Conservation (phyloP, 176 grass and related monocot genomes). For the Raddia guianensis region DNA sequence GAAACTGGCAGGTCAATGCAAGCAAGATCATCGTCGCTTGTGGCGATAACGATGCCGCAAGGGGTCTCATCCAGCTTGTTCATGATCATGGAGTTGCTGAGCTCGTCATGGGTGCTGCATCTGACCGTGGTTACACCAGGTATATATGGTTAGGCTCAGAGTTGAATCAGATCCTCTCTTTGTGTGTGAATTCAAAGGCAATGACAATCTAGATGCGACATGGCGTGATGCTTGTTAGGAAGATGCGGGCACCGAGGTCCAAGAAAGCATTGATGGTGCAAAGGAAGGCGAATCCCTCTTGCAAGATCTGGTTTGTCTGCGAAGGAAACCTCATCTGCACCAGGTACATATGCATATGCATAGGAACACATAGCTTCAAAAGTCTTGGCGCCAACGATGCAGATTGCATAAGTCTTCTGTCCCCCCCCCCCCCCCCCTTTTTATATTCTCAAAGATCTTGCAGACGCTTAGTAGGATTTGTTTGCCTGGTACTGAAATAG, state of each 20-base stretch:
- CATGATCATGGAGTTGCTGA: constrained; percentile 54
- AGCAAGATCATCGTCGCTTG: constrained; percentile 59
- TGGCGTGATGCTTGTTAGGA: constrained; percentile 50
- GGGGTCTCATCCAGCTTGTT: constrained; percentile 61
- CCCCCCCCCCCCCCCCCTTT: background rate
- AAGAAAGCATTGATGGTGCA: constrained; percentile 69
- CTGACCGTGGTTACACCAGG: constrained; percentile 65
- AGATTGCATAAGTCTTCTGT: background rate
- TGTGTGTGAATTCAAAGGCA: constrained; percentile 2
- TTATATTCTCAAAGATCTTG: background rate
- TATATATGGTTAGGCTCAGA: constrained; percentile 12
- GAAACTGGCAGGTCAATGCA: constrained; percentile 59
- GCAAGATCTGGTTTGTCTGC: constrained; percentile 73
- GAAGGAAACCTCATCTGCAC: constrained; percentile 68
- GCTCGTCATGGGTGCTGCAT: constrained; percentile 85
- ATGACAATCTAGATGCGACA: constrained; percentile 6
- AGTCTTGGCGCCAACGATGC: background rate
- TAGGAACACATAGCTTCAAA: background rate
- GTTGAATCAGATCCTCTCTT: background rate
- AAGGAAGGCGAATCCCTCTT: constrained; percentile 57
- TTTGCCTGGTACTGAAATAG: background rate
- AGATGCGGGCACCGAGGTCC: constrained; percentile 60
- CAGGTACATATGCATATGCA: constrained; percentile 47
- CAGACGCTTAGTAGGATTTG: background rate
- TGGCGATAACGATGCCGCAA: constrained; percentile 51